Conservation (phyloP, 176 grass and related monocot species). For the Raddia distichophylla region DNA sequence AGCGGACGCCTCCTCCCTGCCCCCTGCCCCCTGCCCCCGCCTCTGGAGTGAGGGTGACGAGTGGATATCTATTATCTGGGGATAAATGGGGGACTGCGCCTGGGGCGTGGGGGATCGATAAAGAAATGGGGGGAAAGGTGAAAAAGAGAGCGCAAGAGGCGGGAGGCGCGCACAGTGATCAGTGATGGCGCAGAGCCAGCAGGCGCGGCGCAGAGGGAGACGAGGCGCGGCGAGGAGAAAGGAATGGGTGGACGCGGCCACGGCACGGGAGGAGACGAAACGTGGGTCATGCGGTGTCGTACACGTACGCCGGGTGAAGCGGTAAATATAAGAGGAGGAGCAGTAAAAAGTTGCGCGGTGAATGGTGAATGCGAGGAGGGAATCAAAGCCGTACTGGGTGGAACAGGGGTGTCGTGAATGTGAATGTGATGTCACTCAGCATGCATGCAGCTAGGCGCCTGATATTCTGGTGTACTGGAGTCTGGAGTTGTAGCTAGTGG, state of each 20-base stretch:
- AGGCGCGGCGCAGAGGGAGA: conserved; percentile 1
- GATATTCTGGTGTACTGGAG: neutral
- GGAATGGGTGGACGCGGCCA: neutral
- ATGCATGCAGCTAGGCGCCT: neutral
- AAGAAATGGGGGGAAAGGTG: conserved; percentile 18
- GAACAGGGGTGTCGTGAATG: neutral
- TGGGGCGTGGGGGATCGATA: conserved; percentile 3
- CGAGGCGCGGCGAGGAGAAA: neutral
- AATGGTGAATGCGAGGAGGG: too few relatives aligned
- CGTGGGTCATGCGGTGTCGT: too few relatives aligned
- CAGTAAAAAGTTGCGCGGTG: neutral
- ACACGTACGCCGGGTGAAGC: neutral
- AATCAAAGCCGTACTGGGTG: neutral
- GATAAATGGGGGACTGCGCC: neutral
- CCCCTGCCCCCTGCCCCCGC: too few relatives aligned
- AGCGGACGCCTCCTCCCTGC: neutral
- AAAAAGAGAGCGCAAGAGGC: conserved; percentile 58
- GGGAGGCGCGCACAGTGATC: conserved; percentile 46
- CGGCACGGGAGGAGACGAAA: neutral
- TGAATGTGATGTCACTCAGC: neutral
- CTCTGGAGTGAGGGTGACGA: neutral
- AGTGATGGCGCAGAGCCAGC: neutral
- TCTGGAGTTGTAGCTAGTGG: neutral
- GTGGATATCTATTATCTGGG: conserved; percentile 28
- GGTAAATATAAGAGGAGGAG: neutral